phyloP scores from a whole-genome alignment of 129 eudicot genomes.

The Saposhnikovia divaricata region DNA sequence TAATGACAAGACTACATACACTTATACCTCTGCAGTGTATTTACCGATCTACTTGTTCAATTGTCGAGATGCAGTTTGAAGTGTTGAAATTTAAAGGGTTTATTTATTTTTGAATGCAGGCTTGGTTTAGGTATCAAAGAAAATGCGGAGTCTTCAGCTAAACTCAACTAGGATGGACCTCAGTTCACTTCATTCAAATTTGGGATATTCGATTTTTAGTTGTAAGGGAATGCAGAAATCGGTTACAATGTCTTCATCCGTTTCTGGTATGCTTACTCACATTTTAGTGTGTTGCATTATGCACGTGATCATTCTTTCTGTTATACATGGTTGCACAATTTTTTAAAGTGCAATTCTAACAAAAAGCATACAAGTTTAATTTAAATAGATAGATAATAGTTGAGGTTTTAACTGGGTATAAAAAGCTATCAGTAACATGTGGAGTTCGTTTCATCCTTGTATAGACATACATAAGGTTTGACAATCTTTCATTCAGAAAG shows the following conservation, averaged over 20 bases:
- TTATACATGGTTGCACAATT: not conserved
- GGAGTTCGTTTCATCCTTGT: slow-evolving; percentile 85
- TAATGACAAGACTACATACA: too few species aligned
- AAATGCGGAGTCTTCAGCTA: slow-evolving; percentile 15
- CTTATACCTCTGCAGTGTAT: too few species aligned
- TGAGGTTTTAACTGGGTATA: slow-evolving; percentile 30
- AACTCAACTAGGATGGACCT: slow-evolving; percentile 4
- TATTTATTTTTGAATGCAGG: not conserved
- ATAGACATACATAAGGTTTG: slow-evolving; percentile 93
- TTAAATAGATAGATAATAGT: not conserved
- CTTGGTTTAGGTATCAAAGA: not conserved
- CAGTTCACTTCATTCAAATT: slow-evolving; percentile 10
- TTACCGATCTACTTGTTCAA: too few species aligned
- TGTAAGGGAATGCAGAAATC: slow-evolving; percentile 12
- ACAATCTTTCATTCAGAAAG: not conserved
- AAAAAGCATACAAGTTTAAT: not conserved
- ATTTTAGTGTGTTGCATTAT: not conserved
- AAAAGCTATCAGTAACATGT: slow-evolving; percentile 39
- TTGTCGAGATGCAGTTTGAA: not conserved
- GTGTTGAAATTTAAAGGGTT: not conserved
- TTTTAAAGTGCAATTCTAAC: not conserved
- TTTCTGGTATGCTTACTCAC: slow-evolving; percentile 21
- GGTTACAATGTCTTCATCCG: slow-evolving; percentile 6
- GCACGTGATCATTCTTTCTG: not conserved
- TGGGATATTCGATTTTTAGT: slow-evolving; percentile 10